Percentiles rank a stretch among this genome's conserved stretches.
Evolutionary conservation across 129 eudicot species (phyloP).

Genomic region (Silybum marianum): DNA sequence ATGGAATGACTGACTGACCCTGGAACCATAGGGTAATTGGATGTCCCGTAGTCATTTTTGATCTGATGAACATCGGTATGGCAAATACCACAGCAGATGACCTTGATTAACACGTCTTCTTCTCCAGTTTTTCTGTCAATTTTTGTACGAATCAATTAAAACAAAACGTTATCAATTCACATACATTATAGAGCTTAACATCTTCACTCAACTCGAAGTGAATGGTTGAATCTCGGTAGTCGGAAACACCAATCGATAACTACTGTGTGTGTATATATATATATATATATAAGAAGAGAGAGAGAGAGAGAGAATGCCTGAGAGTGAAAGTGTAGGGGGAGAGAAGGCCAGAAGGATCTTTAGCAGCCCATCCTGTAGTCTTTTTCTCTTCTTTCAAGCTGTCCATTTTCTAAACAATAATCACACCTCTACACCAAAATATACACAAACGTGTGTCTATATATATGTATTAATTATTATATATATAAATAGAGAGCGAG

Average conservation of each 20-base stretch:
- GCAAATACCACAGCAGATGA: conserved; percentile 52
- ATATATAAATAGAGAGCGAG: neutral
- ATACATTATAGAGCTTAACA: neutral
- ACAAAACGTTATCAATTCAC: conserved; percentile 11
- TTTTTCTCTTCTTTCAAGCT: conserved; percentile 49
- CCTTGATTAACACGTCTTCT: conserved; percentile 49
- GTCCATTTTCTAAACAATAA: neutral
- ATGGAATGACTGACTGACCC: neutral
- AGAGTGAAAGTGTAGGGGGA: conserved; percentile 79
- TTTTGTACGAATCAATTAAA: neutral
- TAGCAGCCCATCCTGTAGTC: conserved; percentile 86
- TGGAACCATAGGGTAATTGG: conserved; percentile 35
- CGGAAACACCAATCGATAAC: neutral
- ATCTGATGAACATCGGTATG: conserved; percentile 48
- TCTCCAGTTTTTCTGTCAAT: conserved; percentile 40
- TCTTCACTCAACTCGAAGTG: neutral
- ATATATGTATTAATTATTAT: no score
- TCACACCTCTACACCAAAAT: neutral
- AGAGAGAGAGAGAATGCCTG: conserved; percentile 42
- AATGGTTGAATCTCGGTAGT: neutral
- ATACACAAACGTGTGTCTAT: no score
- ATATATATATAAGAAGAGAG: neutral
- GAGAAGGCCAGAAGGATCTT: conserved; percentile 75
- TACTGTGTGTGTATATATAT: no score
- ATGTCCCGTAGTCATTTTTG: conserved; percentile 39